These are phyloP conservation scores for Saccharomycopsis lassenensis DNA, from an alignment of 805 yeast genomes.

Conservation along the genomic window DNA sequence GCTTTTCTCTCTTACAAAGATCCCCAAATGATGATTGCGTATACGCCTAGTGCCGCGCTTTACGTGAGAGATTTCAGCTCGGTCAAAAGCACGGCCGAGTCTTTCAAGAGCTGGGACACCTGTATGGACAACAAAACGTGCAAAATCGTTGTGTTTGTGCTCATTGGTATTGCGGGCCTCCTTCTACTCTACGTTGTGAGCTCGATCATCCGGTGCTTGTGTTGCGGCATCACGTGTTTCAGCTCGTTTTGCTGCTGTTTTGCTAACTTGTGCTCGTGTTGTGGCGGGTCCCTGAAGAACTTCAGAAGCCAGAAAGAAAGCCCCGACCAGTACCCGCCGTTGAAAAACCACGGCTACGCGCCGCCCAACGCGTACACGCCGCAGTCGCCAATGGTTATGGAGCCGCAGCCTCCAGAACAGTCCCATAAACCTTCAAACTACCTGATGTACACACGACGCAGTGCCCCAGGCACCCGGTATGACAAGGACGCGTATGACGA, in stretches of 20 bases:
- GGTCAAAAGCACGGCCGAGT: slow-evolving; percentile 10
- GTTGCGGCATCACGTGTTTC: slow-evolving; percentile 36
- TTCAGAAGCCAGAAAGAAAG: slow-evolving; percentile 1
- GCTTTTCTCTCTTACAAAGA: no score
- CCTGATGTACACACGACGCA: no score
- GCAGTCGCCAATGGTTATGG: slow-evolving; percentile 1
- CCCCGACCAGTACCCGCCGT: slow-evolving; percentile 1
- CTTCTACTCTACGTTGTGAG: slow-evolving; percentile 37
- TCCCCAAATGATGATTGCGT: no score
- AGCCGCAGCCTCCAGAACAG: slow-evolving; percentile 5
- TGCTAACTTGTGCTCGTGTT: slow-evolving; percentile 1
- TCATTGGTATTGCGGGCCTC: slow-evolving; percentile 40
- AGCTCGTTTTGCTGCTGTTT: slow-evolving; percentile 33
- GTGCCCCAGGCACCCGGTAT: no score
- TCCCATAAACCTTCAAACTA: no score
- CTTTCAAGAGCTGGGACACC: slow-evolving; percentile 46
- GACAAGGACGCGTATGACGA: neutral
- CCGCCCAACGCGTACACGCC: neutral
- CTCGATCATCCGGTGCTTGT: slow-evolving; percentile 35
- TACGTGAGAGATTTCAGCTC: neutral
- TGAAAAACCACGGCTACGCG: neutral
- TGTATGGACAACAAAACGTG: slow-evolving; percentile 56
- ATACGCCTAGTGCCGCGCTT: no score
- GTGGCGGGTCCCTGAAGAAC: slow-evolving; percentile 9
- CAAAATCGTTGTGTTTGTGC: slow-evolving; percentile 52